Base-by-base conservation (phyloP, 2,329 filamentous ascomycete species). In the Xylariaceae sp. region DNA sequence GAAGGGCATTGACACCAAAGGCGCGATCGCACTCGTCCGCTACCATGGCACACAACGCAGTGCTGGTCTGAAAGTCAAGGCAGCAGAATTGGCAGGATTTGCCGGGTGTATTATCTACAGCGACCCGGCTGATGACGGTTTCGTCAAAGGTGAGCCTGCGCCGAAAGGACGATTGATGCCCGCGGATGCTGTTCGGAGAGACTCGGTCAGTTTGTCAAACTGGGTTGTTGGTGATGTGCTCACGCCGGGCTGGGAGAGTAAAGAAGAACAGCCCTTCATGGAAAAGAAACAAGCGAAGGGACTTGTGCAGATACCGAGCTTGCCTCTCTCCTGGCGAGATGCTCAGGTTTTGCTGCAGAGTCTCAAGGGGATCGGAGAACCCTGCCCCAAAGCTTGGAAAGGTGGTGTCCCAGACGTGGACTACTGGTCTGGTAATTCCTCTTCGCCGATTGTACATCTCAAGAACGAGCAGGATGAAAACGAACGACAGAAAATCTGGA, bases 211-310 rank as follows among this genome's bases (percentile, higher is more conserved):
- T 62, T 75, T 96, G 67, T 88, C 84, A 76, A 92, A 86, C 69
- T 92, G 87, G 85, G 84, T 96, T 3, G 76, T 95, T 0, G 94
- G 94, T 44, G 94, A 99, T 73, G 88, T 92, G n/a, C 80, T 97
- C 50, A 96, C 91, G 0, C 94, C 94, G 2, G 92, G 92, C 3
- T 92, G 86, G 80, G 87, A 90, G 60, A 92, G 88, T 73, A 86
- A 82, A 51, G 80, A 84, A 65, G 82, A 83, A 5, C 76, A 83
- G 48, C 82, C 86, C 49, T 83, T 90, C 53, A 79, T 94, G 68
- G 80, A 84, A 53, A 82, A 86, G 17, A 83, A 88, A 18, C 83
- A 93, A 53, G 88, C 88, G 51, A 77, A 83, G 1, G 92, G 86
- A 0, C 78, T 99, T 11, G 83, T 87, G 23, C 83, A 88, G 55